These are phyloP conservation scores for Boletus coccyginus DNA, from an alignment of 768 basidiomycete genomes.

Conservation along the genomic window DNA sequence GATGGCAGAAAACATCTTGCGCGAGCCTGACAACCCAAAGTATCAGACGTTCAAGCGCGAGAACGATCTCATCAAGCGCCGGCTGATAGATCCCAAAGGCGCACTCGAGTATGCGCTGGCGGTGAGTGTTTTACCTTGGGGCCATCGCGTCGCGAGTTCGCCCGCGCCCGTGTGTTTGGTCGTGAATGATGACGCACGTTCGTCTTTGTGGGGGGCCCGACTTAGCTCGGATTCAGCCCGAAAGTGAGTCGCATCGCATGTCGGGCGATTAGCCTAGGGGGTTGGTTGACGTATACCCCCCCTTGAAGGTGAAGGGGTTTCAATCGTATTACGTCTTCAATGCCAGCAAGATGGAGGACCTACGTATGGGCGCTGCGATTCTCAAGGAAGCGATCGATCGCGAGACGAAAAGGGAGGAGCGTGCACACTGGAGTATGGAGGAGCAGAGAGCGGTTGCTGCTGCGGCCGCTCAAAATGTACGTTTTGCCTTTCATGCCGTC, in stretches of 20 bases:
- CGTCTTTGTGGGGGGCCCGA: not conserved
- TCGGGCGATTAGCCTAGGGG: too few relatives aligned
- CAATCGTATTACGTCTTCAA: constrained; percentile 74
- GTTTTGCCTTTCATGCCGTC: not conserved
- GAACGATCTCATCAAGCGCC: constrained; percentile 62
- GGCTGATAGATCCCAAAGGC: constrained; percentile 66
- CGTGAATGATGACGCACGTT: too few relatives aligned
- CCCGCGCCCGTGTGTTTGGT: too few relatives aligned
- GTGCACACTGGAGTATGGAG: constrained; percentile 43
- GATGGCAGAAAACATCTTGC: constrained; percentile 71
- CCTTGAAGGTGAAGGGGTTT: constrained; percentile 57
- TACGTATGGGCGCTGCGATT: constrained; percentile 63
- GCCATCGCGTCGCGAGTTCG: too few relatives aligned
- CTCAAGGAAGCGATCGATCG: constrained; percentile 60
- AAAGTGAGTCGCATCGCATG: constrained; percentile 41
- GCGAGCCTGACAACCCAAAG: constrained; percentile 70
- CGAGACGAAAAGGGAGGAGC: constrained; percentile 47
- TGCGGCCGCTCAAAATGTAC: constrained; percentile 55
- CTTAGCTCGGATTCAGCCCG: constrained; percentile 54
- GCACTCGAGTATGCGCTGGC: constrained; percentile 78
- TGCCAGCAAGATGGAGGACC: constrained; percentile 46
- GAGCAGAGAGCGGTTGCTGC: constrained; percentile 59
- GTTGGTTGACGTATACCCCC: not conserved
- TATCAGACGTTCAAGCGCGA: constrained; percentile 76
- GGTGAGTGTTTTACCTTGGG: constrained; percentile 24